Base-by-base conservation (phyloP, 257 asterid species). In the Salvia rosmarinus region DNA sequence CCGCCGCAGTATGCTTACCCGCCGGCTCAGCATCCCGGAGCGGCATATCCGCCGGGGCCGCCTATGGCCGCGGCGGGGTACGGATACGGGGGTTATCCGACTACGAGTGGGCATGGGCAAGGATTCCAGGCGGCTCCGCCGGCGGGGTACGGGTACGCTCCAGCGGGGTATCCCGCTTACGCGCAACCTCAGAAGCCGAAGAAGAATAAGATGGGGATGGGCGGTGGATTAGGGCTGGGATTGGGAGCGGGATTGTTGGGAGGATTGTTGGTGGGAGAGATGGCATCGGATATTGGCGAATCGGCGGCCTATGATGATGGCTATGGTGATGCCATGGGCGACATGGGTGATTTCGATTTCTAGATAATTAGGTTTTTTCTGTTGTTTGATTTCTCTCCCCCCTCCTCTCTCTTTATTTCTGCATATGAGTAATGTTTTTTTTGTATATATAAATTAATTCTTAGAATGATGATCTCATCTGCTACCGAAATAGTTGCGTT, bases 211-310 rank as follows among this genome's bases (percentile, higher is more conserved):
- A 79, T 79, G 78, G 86, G 85, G 9, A 77, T 70, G 81, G 91
- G 87, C 11, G 77, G 70, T 1, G 96, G 93, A 3, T 9, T 86
- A 2, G 98, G 96, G 6, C 2, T 92, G 85, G 98, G 96, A 37
- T 77, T 92, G 60, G 98, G 97, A 1, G 95, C 95, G 20, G 98
- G 98, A 61, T 78, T 92, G 86, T 88, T 92, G 0, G 98, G 98
- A 21, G 98, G 98, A 28, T 56, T 92, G 82, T 77, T 92, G 69
- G 81, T 92, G 5, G 98, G 98, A 43, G 98, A 90, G 3, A 88
- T 88, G 92, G 81, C 75, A 0, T 79, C 84, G 68, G 87, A 82
- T 62, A 16, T 80, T 21, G 84, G 85, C 1, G 96, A 92, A 4
- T 71, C 76, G 0, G 85, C 81, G 49, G 83, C 70, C 1, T 84